A percentile compares a stretch with the other conserved stretches of the same genome.
phyloP scores from a whole-genome alignment of 495 filamentous ascomycete species.

The Umbilicaria muhlenbergii region DNA sequence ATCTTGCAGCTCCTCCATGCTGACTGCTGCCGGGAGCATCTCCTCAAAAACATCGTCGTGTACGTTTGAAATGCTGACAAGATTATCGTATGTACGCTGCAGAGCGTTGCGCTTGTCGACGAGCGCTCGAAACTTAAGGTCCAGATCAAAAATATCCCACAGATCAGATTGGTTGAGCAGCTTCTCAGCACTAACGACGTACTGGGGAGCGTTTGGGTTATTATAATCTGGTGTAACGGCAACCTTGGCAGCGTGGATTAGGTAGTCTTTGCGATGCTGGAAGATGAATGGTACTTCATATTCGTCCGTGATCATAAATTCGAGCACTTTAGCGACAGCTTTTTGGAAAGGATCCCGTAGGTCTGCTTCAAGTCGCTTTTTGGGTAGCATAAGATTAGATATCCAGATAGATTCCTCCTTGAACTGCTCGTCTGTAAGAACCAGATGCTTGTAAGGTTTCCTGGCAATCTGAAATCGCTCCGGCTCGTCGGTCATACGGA shows the following conservation, averaged over 20 bases:
- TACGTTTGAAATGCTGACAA: conserved; percentile 30
- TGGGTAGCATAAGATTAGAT: conserved; percentile 69
- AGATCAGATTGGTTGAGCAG: conserved; percentile 83
- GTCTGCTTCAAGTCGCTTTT: conserved; percentile 55
- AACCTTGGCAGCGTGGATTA: conserved; percentile 78
- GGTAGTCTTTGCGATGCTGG: conserved; percentile 93
- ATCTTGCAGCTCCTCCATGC: conserved; percentile 90
- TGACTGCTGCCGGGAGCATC: conserved; percentile 55
- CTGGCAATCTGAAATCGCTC: conserved; percentile 88
- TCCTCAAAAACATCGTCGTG: conserved; percentile 59
- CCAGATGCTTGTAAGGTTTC: conserved; percentile 66
- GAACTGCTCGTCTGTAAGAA: conserved; percentile 63
- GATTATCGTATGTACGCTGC: conserved; percentile 56
- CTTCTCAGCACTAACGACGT: conserved; percentile 67
- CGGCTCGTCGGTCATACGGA: conserved; percentile 73
- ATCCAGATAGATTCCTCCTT: conserved; percentile 88
- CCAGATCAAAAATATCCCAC: conserved; percentile 86
- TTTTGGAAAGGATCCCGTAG: conserved; percentile 70
- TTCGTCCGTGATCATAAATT: conserved; percentile 83
- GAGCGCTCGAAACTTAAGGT: conserved; percentile 83
- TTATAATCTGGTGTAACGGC: conserved; percentile 31
- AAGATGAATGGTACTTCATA: conserved; percentile 95
- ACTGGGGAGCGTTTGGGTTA: conserved; percentile 53
- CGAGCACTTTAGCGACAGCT: conserved; percentile 80
- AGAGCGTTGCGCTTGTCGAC: conserved; percentile 78